phyloP scores from a whole-genome alignment of 345 rosid species.

The Salix purpurea region DNA sequence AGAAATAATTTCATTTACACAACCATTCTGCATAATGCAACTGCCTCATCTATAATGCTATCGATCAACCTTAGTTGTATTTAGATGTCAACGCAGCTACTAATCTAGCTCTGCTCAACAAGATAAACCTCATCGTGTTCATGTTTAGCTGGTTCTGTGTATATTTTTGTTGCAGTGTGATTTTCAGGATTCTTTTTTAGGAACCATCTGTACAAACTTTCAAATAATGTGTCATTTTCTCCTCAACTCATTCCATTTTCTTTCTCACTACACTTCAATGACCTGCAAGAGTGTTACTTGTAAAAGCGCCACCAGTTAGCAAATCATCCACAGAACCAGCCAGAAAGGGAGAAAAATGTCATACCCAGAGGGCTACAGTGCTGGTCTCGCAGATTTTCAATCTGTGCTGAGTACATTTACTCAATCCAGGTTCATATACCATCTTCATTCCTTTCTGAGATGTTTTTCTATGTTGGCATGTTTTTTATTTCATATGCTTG shows the following conservation, averaged over 20 bases:
- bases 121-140: not conserved
- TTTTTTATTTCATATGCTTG: too few species aligned
- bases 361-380: slow-evolving; percentile 70
- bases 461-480: too few species aligned
- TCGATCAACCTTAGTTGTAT: not conserved
- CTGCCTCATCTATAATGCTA: not conserved
- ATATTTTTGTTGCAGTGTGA: not conserved
- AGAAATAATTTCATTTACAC: too few species aligned
- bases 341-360: slow-evolving; percentile 59
- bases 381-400: slow-evolving; percentile 87
- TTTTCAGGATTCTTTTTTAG: not conserved
- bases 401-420: slow-evolving; percentile 58
- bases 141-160: not conserved
- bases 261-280: slow-evolving; percentile 60
- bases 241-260: not conserved
- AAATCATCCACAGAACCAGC: slow-evolving; percentile 50
- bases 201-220: not conserved
- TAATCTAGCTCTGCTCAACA: not conserved
- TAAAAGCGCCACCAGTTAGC: slow-evolving; percentile 79
- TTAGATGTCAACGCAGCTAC: not conserved
- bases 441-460: not conserved
- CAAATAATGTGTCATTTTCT: not conserved
- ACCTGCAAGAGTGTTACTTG: slow-evolving; percentile 90
- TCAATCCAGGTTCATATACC: slow-evolving; percentile 55
- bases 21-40: too few species aligned